Conservation (phyloP, 2,329 filamentous ascomycete genomes). For the Stagonosporopsis cucurbitacearum region DNA sequence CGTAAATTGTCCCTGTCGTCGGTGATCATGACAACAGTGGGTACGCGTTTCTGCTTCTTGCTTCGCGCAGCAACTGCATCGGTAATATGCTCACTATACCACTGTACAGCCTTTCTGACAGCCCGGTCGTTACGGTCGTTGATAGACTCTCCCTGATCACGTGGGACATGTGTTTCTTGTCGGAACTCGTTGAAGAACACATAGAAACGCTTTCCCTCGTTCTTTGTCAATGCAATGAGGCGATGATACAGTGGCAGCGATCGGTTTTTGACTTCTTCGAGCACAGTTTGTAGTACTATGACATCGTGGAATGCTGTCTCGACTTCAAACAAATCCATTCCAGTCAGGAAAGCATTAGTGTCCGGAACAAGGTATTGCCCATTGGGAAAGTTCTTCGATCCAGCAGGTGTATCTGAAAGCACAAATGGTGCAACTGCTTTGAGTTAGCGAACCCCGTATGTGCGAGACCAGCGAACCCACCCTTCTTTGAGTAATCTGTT, state of each 20-base stretch:
- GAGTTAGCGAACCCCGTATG: slow-evolving; percentile 27
- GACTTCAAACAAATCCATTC: slow-evolving; percentile 97
- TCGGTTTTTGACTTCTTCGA: slow-evolving; percentile 93
- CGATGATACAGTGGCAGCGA: slow-evolving; percentile 95
- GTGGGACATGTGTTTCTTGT: slow-evolving; percentile 82
- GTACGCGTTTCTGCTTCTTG: slow-evolving; percentile 63
- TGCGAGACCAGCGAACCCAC: slow-evolving; percentile 53
- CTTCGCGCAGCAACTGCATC: slow-evolving; percentile 62
- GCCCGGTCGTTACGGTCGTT: slow-evolving; percentile 97
- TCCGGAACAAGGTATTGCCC: slow-evolving; percentile 96
- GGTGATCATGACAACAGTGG: slow-evolving; percentile 88
- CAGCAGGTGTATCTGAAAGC: slow-evolving; percentile 85
- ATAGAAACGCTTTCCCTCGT: slow-evolving; percentile 96
- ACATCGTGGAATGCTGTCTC: slow-evolving; percentile 93
- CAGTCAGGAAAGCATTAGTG: slow-evolving; percentile 92
- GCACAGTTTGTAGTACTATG: slow-evolving; percentile 92
- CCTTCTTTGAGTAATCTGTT: slow-evolving; percentile 76
- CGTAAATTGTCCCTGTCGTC: slow-evolving; percentile 87
- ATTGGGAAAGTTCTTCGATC: slow-evolving; percentile 79
- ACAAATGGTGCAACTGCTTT: slow-evolving; percentile 76
- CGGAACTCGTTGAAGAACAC: slow-evolving; percentile 99
- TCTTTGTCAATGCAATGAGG: slow-evolving; percentile 86
- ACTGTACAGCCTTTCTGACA: slow-evolving; percentile 82
- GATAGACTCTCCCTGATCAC: slow-evolving; percentile 80
- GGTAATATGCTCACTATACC: slow-evolving; percentile 85